Base-by-base conservation (phyloP, 345 rosid species). In the Lumnitzera littorea region DNA sequence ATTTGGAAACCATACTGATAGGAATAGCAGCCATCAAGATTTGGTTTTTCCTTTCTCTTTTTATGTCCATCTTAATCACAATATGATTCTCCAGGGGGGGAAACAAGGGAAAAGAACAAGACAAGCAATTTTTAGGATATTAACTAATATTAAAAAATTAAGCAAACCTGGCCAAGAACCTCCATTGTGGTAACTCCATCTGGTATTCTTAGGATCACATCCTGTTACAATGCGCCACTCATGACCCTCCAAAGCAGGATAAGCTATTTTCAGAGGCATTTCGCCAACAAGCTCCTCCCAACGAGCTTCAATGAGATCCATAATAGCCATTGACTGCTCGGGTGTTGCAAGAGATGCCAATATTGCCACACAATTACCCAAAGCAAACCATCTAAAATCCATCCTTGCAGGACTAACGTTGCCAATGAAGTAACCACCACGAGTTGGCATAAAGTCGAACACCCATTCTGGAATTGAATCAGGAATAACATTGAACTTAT, bases 251-350 rank as follows among this genome's bases (percentile, higher is more conserved):
- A 81, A 62, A 23, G 90, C 84, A 58, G 84, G 90, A 62, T 81
- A 82, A 50, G 72, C 62, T 60, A 84, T 76, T 64, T 82, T 84
- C 25, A 84, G 24, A 52, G 87, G 87, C 87, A 84, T 84, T 70
- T 84, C 91, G 24, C 90, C 91, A 5, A 84, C 83, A 24, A 84
- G 71, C 49, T 84, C 91, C 58, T 84, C 91, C 91, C 91, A 84
- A 53, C 87, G 75, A 8, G 81, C 71, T 76, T 82, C 91, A 14
- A 84, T 78, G 59, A 84, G 77, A 59, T 84, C 90, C 90, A 84
- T 84, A 17, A 84, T 82, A 8, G 90, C 87, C 81, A 70, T 68
- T 6, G 87, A 78, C 66, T 84, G 90, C 59, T 82, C 87, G 0
- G 74, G 80, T 3, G 90, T 84, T 11, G 85, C 85, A 56, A 84